Evolutionary conservation across 306 rosid genomes (phyloP).

Genomic region (Begonia fuchsioides): DNA sequence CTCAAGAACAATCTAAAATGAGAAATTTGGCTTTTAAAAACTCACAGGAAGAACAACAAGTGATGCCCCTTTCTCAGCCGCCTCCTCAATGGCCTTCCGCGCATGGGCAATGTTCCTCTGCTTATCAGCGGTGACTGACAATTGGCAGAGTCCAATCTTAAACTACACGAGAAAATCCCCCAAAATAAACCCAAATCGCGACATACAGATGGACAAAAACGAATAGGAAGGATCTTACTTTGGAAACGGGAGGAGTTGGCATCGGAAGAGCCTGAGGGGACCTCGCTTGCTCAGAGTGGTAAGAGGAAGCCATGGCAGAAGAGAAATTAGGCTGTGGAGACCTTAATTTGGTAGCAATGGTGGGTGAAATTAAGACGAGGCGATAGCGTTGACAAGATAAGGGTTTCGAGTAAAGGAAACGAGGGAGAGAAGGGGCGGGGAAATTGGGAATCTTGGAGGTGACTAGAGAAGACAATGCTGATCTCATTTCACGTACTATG

Average conservation of each 20-base stretch:
- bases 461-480: no score
- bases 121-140: conserved; percentile 70
- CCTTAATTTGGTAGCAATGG: conserved; percentile 9
- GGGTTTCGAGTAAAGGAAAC: conserved; percentile 3
- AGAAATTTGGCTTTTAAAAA: not conserved
- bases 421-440: conserved; percentile 18
- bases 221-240: conserved; percentile 20
- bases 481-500: no score
- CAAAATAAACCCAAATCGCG: not conserved
- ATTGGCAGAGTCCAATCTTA: conserved; percentile 76
- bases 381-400: conserved; percentile 3
- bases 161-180: conserved; percentile 30
- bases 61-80: conserved; percentile 59
- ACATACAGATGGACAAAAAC: not conserved
- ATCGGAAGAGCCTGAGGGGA: conserved; percentile 57
- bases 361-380: conserved; percentile 3
- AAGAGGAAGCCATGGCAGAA: conserved; percentile 42
- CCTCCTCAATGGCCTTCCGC: conserved; percentile 63
- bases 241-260: conserved; percentile 56
- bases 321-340: conserved; percentile 15
- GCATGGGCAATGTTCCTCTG: conserved; percentile 67
- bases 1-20: no score
- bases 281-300: conserved; percentile 49
- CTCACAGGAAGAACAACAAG: conserved; percentile 81
- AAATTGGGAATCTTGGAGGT: conserved; percentile 21